These are phyloP conservation scores for Paramecium pentaurelia DNA, from an alignment of 73 alveolate genomes.

Conservation along the genomic window DNA sequence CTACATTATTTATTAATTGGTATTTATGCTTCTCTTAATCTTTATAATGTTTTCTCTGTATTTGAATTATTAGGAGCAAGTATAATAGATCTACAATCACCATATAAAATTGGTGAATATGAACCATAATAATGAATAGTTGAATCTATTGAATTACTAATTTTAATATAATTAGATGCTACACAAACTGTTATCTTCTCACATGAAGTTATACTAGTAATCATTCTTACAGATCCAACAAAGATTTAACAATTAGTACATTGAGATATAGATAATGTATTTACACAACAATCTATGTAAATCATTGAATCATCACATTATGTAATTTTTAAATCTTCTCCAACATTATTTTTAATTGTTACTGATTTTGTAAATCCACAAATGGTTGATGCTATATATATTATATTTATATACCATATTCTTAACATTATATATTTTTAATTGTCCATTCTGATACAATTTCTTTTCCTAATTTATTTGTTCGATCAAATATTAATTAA, in stretches of 20 bases:
- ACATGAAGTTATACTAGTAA: slow-evolving; percentile 56
- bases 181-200: slow-evolving; percentile 60
- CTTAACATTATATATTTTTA: background rate
- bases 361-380: slow-evolving; percentile 36
- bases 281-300: slow-evolving; percentile 54
- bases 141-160: slow-evolving; percentile 53
- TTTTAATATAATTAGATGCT: slow-evolving; percentile 53
- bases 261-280: slow-evolving; percentile 45
- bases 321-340: slow-evolving; percentile 52
- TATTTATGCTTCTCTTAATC: slow-evolving; percentile 45
- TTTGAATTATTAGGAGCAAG: slow-evolving; percentile 63
- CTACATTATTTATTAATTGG: slow-evolving; percentile 46
- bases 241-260: slow-evolving; percentile 60
- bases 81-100: slow-evolving; percentile 58
- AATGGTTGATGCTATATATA: background rate
- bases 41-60: slow-evolving; percentile 20
- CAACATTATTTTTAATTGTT: slow-evolving; percentile 1
- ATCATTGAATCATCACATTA: slow-evolving; percentile 65
- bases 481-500: background rate
- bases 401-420: background rate
- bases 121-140: slow-evolving; percentile 56
- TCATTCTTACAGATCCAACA: slow-evolving; percentile 57
- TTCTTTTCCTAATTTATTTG: background rate
- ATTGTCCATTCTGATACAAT: background rate
- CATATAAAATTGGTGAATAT: slow-evolving; percentile 60